Evolutionary conservation across 345 rosid species (phyloP).

Genomic region (Linum lewisii): DNA sequence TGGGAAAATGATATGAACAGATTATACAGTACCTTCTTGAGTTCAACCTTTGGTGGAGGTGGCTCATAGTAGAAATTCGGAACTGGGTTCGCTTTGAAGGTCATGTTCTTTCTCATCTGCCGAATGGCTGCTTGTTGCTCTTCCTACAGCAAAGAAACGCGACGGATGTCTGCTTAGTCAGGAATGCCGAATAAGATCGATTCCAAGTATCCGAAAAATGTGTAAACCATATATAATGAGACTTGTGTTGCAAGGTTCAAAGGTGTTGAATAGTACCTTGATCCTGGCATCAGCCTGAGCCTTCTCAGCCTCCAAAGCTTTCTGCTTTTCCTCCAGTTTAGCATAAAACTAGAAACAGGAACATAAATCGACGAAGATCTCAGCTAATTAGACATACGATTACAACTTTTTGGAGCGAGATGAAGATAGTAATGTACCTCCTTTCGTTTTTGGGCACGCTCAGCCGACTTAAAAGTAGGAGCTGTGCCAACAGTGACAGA

Average conservation of each 20-base stretch:
- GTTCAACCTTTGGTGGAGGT: slow-evolving; percentile 76
- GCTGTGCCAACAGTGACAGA: slow-evolving; percentile 78
- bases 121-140: slow-evolving; percentile 90
- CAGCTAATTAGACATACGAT: too few relatives aligned
- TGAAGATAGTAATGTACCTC: slow-evolving; percentile 54
- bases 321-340: slow-evolving; percentile 75
- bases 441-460: slow-evolving; percentile 83
- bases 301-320: slow-evolving; percentile 67
- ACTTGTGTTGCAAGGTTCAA: too few relatives aligned
- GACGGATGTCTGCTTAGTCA: not conserved
- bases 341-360: slow-evolving; percentile 48
- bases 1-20: not conserved
- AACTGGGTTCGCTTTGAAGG: slow-evolving; percentile 77
- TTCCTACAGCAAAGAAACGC: slow-evolving; percentile 41
- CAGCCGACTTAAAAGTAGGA: slow-evolving; percentile 67
- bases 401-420: too few relatives aligned
- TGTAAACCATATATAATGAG: too few relatives aligned
- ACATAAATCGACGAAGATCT: too few relatives aligned
- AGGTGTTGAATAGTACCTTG: slow-evolving; percentile 47
- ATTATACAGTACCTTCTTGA: slow-evolving; percentile 89
- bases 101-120: slow-evolving; percentile 80
- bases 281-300: slow-evolving; percentile 62
- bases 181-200: too few relatives aligned
- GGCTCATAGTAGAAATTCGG: slow-evolving; percentile 87
- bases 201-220: not conserved